phyloP scores from a whole-genome alignment of 148 eudicot genomes.

The Nepenthes gracilis region DNA sequence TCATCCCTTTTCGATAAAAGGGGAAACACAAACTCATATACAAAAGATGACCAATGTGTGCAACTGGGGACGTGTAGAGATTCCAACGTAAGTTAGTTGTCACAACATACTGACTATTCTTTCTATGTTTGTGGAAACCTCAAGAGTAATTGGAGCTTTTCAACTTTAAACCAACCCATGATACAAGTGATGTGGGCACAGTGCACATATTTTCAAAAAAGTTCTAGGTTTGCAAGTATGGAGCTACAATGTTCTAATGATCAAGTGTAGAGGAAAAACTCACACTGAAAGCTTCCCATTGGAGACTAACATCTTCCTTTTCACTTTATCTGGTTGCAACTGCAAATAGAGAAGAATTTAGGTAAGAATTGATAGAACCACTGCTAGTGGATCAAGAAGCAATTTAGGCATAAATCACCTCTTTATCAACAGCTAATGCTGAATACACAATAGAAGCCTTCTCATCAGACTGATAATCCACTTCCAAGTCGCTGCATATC shows the following conservation, averaged over 20 bases:
- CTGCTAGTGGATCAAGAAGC: not conserved
- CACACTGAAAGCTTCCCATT: conserved; percentile 80
- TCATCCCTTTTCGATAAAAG: too few relatives aligned
- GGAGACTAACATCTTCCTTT: conserved; percentile 61
- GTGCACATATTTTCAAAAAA: too few relatives aligned
- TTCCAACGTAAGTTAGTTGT: too few relatives aligned
- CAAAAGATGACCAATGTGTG: too few relatives aligned
- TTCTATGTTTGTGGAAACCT: too few relatives aligned
- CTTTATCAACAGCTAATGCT: conserved; percentile 79
- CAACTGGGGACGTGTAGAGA: too few relatives aligned
- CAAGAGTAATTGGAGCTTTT: too few relatives aligned
- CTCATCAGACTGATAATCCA: conserved; percentile 54
- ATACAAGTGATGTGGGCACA: too few relatives aligned
- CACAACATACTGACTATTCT: too few relatives aligned
- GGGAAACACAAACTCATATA: too few relatives aligned
- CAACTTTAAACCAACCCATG: too few relatives aligned
- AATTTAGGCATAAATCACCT: conserved; percentile 26
- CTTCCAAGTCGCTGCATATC: conserved; percentile 8
- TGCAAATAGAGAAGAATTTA: conserved; percentile 15
- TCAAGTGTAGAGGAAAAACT: conserved; percentile 16
- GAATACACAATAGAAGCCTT: conserved; percentile 58
- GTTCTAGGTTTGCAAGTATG: not conserved
- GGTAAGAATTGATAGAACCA: conserved; percentile 1
- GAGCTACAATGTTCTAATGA: not conserved
- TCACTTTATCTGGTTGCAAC: conserved; percentile 92